phyloP scores from a whole-genome alignment of 345 rosid genomes.

The Citrus cavaleriei region DNA sequence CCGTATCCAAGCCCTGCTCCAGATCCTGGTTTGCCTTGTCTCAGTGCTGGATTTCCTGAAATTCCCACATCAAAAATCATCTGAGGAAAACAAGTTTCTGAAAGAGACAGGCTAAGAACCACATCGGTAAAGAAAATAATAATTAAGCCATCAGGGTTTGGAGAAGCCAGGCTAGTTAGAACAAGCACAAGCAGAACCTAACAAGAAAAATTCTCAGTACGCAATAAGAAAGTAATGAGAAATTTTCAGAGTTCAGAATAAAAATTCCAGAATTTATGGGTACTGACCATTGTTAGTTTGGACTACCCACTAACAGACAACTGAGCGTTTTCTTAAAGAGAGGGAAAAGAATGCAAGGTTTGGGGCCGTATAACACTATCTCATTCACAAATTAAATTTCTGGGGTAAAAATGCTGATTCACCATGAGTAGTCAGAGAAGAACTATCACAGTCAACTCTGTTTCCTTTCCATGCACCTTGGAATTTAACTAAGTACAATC shows the following conservation, averaged over 20 bases:
- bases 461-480: not conserved
- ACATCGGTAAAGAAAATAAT: not conserved
- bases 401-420: not conserved
- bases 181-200: not conserved
- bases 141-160: not conserved
- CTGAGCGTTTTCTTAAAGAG: not conserved
- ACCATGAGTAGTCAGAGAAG: not conserved
- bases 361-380: not conserved
- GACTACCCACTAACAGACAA: too few relatives aligned
- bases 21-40: conserved; percentile 84
- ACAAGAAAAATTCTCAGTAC: not conserved
- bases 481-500: not conserved
- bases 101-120: not conserved
- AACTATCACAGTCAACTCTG: not conserved
- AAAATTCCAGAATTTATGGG: not conserved
- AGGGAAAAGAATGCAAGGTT: not conserved
- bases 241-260: not conserved
- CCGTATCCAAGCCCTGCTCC: conserved; percentile 80
- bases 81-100: not conserved
- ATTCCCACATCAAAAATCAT: conserved; percentile 5
- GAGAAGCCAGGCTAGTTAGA: not conserved
- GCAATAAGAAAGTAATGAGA: not conserved
- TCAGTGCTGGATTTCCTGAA: conserved; percentile 84
- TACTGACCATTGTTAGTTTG: not conserved
- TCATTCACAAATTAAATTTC: not conserved